phyloP scores from a whole-genome alignment of 805 yeast species.

The Saturnispora quitensis region DNA sequence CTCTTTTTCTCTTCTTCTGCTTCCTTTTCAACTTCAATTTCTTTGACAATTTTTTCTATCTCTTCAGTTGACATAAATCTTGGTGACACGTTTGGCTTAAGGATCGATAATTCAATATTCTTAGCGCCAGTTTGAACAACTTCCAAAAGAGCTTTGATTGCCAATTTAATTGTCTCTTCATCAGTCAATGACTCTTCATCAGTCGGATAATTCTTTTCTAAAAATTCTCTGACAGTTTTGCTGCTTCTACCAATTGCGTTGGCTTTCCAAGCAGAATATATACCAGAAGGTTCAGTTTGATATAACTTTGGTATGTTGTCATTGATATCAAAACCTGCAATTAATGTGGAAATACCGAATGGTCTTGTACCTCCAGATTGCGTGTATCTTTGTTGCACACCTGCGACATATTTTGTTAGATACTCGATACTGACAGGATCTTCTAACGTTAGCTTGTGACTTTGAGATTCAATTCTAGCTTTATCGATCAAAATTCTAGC shows the following conservation, averaged over 20 bases:
- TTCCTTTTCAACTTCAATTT: constrained; percentile 81
- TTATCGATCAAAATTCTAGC: constrained; percentile 90
- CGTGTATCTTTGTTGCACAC: constrained; percentile 93
- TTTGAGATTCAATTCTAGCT: constrained; percentile 95
- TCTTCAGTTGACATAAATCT: constrained; percentile 58
- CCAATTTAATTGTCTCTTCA: constrained; percentile 65
- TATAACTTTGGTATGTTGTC: constrained; percentile 74
- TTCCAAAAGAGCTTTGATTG: constrained; percentile 82
- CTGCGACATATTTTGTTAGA: constrained; percentile 91
- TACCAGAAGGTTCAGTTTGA: constrained; percentile 97
- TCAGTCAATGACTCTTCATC: constrained; percentile 33
- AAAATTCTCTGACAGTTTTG: constrained; percentile 89
- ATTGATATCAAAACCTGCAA: constrained; percentile 90
- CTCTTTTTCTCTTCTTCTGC: constrained; percentile 73
- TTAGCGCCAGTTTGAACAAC: constrained; percentile 98
- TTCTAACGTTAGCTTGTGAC: constrained; percentile 86
- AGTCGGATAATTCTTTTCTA: constrained; percentile 71
- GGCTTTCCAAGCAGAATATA: constrained; percentile 96
- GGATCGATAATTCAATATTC: constrained; percentile 86
- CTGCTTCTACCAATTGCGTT: constrained; percentile 93
- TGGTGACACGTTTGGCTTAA: constrained; percentile 60
- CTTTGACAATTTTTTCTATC: constrained; percentile 64
- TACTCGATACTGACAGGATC: constrained; percentile 90
- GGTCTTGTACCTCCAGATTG: constrained; percentile 99
- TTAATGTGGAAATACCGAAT: constrained; percentile 89